Conservation (phyloP, 176 grass and related monocot genomes). For the Melocanna baccifera region DNA sequence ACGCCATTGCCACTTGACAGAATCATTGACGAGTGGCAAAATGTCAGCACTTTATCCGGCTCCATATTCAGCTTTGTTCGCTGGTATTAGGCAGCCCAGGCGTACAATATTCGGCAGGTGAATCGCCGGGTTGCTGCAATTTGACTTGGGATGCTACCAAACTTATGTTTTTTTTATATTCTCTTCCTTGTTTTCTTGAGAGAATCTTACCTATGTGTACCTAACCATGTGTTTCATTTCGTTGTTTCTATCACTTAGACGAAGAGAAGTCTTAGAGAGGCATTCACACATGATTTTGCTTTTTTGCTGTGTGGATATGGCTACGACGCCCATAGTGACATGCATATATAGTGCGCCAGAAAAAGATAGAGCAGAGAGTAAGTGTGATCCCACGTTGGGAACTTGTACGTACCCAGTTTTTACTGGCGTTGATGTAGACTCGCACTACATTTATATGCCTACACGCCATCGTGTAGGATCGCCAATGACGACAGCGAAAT, state of each 20-base stretch:
- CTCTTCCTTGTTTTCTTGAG: background rate
- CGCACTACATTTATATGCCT: background rate
- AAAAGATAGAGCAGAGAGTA: background rate
- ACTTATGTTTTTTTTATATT: background rate
- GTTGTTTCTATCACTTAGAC: background rate
- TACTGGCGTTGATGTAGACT: background rate
- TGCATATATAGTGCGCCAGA: background rate
- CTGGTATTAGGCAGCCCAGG: slow-evolving; percentile 32
- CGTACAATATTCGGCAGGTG: background rate
- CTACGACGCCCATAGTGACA: background rate
- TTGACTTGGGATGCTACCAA: slow-evolving; percentile 3
- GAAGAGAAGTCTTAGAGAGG: background rate
- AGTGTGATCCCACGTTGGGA: background rate
- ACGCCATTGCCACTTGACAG: background rate
- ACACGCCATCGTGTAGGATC: background rate
- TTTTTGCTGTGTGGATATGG: slow-evolving; percentile 10
- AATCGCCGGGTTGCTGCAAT: background rate
- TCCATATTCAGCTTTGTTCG: slow-evolving; percentile 32
- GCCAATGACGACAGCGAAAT: background rate
- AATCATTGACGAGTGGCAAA: background rate
- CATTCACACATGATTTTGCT: background rate
- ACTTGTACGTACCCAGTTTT: background rate
- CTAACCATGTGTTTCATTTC: slow-evolving; percentile 14
- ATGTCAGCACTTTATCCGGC: slow-evolving; percentile 19
- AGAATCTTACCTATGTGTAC: background rate